These are phyloP conservation scores for Kluyveromyces wickerhamii DNA, from an alignment of 805 yeast genomes.

Conservation along the genomic window DNA sequence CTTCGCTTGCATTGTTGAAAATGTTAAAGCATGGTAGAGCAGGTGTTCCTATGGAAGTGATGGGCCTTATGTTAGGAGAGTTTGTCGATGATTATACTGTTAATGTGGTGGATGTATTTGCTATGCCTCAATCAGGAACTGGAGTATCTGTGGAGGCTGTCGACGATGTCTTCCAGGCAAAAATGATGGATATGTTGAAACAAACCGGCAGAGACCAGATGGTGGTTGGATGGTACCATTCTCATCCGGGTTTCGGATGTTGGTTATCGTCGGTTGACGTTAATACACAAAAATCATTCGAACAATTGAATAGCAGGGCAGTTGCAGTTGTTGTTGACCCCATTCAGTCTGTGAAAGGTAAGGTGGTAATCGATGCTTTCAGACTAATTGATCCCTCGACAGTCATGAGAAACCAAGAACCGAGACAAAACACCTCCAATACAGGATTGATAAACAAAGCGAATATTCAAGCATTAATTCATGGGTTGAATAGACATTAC, in stretches of 20 bases:
- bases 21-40: constrained; percentile 98
- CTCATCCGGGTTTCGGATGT: constrained; percentile 99
- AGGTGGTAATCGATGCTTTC: constrained; percentile 97
- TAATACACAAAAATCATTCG: constrained; percentile 95
- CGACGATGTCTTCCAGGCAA: constrained; percentile 96
- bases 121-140: constrained; percentile 98
- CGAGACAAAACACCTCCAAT: constrained; percentile 94
- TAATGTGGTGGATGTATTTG: constrained; percentile 95
- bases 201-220: constrained; percentile 99
- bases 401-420: constrained; percentile 93
- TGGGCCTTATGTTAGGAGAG: constrained; percentile 98
- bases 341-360: constrained; percentile 96
- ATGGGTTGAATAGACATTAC: constrained; percentile 94
- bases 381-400: constrained; percentile 84
- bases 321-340: constrained; percentile 99
- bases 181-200: constrained; percentile 98
- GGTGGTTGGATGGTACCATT: constrained; percentile 99
- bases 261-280: constrained; percentile 98
- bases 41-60: constrained; percentile 79
- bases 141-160: constrained; percentile 99
- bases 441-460: constrained; percentile 94
- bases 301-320: constrained; percentile 88
- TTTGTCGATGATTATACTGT: constrained; percentile 96
- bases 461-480: constrained; percentile 91
- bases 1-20: constrained; percentile 88